Percentiles rank a stretch among this genome's conserved stretches.
Evolutionary conservation across 2,329 filamentous ascomycete genomes (phyloP).

Genomic region (Epicoccum sorghinum): DNA sequence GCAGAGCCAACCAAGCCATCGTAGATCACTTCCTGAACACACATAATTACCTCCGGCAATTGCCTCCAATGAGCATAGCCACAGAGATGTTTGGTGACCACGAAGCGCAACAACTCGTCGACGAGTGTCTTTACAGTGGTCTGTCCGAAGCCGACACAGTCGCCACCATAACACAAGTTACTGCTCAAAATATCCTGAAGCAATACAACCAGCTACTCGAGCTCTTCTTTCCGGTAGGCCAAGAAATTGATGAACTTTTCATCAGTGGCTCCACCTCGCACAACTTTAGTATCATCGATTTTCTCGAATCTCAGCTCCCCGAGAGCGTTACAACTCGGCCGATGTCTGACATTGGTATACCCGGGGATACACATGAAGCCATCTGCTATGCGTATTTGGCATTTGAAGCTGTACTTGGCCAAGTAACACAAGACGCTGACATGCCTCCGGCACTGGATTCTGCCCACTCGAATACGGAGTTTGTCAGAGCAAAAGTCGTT

Average conservation of each 20-base stretch:
- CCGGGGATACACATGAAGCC: constrained; percentile 64
- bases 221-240: constrained; percentile 26
- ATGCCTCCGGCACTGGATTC: neutral
- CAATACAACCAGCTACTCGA: constrained; percentile 58
- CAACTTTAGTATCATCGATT: constrained; percentile 63
- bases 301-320: constrained; percentile 58
- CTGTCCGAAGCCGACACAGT: constrained; percentile 60
- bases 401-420: constrained; percentile 57
- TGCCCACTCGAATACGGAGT: constrained; percentile 1
- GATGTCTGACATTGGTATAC: constrained; percentile 64
- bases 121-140: constrained; percentile 53
- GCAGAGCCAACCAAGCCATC: constrained; percentile 58
- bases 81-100: constrained; percentile 66
- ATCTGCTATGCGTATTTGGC: constrained; percentile 66
- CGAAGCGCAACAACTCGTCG: constrained; percentile 59
- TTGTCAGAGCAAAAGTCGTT: constrained; percentile 15
- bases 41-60: constrained; percentile 58
- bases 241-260: constrained; percentile 62
- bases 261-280: constrained; percentile 66
- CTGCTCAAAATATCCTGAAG: constrained; percentile 63
- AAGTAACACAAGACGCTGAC: constrained; percentile 1
- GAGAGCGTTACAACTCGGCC: constrained; percentile 56
- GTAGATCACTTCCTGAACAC: constrained; percentile 58
- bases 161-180: constrained; percentile 65
- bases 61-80: constrained; percentile 64